phyloP scores from a whole-genome alignment of 805 yeast species.

The Wickerhamomyces hampshirensis region DNA sequence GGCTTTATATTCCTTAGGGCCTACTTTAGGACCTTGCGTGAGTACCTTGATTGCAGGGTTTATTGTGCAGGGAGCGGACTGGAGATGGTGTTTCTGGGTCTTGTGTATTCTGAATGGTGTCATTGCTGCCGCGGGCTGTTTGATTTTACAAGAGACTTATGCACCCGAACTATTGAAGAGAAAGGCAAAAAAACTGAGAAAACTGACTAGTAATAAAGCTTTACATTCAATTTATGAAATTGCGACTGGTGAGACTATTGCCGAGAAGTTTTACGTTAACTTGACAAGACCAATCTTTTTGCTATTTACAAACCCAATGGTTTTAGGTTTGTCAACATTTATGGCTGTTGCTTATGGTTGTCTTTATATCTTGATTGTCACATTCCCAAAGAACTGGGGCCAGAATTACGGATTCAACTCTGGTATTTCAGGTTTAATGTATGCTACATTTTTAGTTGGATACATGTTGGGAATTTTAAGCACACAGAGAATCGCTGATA shows the following conservation, averaged over 20 bases:
- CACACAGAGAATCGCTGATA: slow-evolving; percentile 43
- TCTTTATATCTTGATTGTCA: slow-evolving; percentile 56
- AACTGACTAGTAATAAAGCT: slow-evolving; percentile 48
- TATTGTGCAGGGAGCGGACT: slow-evolving; percentile 42
- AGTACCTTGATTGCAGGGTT: slow-evolving; percentile 58
- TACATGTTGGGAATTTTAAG: slow-evolving; percentile 43
- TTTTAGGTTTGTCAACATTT: slow-evolving; percentile 55
- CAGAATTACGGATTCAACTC: slow-evolving; percentile 39
- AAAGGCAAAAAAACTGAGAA: slow-evolving; percentile 44
- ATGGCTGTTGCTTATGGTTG: slow-evolving; percentile 66
- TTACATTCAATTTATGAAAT: slow-evolving; percentile 59
- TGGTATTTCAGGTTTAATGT: slow-evolving; percentile 55
- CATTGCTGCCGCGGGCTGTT: slow-evolving; percentile 37
- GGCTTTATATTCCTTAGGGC: slow-evolving; percentile 47
- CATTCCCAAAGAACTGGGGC: slow-evolving; percentile 52
- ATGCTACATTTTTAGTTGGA: slow-evolving; percentile 53
- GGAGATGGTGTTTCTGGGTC: slow-evolving; percentile 66
- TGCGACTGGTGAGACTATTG: slow-evolving; percentile 42
- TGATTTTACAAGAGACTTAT: slow-evolving; percentile 52
- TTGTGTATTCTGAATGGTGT: slow-evolving; percentile 50
- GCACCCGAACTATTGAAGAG: slow-evolving; percentile 45
- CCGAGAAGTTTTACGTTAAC: slow-evolving; percentile 34
- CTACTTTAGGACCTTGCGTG: slow-evolving; percentile 54
- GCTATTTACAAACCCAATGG: slow-evolving; percentile 56
- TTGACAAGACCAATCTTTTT: slow-evolving; percentile 51